Evolutionary conservation across 2,329 filamentous ascomycete species (phyloP), one percentile per base, ranked within the genome.

Genomic region (Pleurostoma richardsiae): DNA sequence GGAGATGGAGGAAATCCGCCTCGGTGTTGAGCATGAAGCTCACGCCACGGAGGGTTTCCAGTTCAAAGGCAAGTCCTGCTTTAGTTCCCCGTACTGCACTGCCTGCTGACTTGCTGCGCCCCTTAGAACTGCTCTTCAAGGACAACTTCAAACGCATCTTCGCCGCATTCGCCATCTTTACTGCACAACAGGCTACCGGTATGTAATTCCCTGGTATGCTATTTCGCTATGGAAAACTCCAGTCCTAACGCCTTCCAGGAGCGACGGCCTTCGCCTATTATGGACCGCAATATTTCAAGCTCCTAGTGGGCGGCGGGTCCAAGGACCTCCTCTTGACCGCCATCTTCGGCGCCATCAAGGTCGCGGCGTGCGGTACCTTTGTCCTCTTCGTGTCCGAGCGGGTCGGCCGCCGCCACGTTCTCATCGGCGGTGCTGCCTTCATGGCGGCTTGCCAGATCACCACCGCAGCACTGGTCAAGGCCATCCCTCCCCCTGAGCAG

Each of bases 211-310:
- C 19, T 19, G 19, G 19, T 19, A 19, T 19, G 19, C 19, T 19
- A 19, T 19, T 19, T 19, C 19, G 19, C 19, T 19, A 19, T 19
- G 19, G 19, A 19, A 19, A 19, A 19, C 19, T 19, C 19, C 19
- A 19, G 19, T 19, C 19, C 19, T 19, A 19, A 19, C 19, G 19
- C 2, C 19, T 19, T 19, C 19, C 19, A 19, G 19, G 75, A 2
- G 73, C 74, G 5, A 79, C 75, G 0, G 75, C 76, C 0, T 70
- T 79, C 52, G 74, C 74, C 10, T 77, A 77, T 58, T 79, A 76
- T 45, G 73, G 72, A 0, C 74, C 76, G 4, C 75, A 80, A 53
- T 78, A 77, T 58, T 79, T 79, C 56, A 68, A 69, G 26, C 60
- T 77, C 1, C 66, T 78, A 6, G 72, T 77, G 10, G 72, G 72